Base-by-base conservation (phyloP, 352 stramenopile species). In the Albugo laibachii region DNA sequence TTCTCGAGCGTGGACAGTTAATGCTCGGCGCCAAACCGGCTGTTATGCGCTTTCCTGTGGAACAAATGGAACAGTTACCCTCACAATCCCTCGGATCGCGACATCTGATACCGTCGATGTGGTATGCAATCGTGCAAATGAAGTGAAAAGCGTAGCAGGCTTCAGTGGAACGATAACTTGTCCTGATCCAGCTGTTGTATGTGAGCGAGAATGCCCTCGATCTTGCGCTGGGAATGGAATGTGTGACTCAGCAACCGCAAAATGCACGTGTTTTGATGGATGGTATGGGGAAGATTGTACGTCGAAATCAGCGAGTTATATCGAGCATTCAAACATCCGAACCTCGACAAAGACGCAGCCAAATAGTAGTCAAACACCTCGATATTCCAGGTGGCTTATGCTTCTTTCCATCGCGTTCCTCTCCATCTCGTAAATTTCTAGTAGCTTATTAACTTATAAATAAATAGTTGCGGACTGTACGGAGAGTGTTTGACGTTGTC, bases 1-100 rank as follows among this genome's bases (percentile, higher is more conserved):
- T 51, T 83, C 67, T 35, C 65, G 37, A 0, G 60, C 56, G 31
- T 87, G 74, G 75, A 46, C 65, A 27, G 67, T 85, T 18, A 78
- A 61, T 20, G 36, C 47, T 1, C 61, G 68, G 2, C 69, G 77
- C 2, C 60, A 83, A 48, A 87, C 70, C 1, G 76, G 76, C 15
- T 89, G 73, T 58, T 89, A 89, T 50, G 56, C 58, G 13, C 82
- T 82, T 67, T 57, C 57, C n/a, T 89, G 76, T 52, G 48, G 64
- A 19, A 41, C 45, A 5, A 63, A 63, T 27, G 19, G 13, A 43
- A 49, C 54, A 5, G 49, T 89, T 1, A 57, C 74, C 44, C 46
- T 84, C 27, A 62, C 47, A 2, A 47, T 88, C 44, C 53, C 61
- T 0, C 42, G 59, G 16, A 54, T 55, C 0, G 51, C 15, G 45